phyloP scores from a whole-genome alignment of 805 yeast species.

The Scheffersomyces amazonensis region DNA sequence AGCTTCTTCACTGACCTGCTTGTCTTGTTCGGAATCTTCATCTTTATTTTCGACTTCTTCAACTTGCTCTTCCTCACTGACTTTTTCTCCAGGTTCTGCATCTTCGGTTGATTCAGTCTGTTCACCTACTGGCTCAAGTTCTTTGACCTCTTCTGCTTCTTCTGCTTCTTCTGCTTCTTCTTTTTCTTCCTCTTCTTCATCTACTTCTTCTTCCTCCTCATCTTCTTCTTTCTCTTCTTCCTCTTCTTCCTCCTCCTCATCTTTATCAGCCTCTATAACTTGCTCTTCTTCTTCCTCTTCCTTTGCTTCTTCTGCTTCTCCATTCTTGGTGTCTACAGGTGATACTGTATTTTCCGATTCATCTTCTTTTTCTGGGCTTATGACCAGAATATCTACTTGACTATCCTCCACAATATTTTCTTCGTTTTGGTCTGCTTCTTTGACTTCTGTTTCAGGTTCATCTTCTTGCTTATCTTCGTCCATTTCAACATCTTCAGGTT shows the following conservation, averaged over 20 bases:
- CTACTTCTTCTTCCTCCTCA: slow-evolving; percentile 1
- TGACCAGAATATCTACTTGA: too few species aligned
- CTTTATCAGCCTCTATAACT: slow-evolving; percentile 4
- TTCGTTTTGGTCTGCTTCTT: slow-evolving; percentile 2
- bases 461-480: slow-evolving; percentile 4
- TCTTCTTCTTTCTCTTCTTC: slow-evolving; percentile 1
- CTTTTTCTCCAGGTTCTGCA: neutral
- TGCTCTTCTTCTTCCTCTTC: slow-evolving; percentile 6
- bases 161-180: slow-evolving; percentile 1
- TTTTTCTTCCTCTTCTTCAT: neutral
- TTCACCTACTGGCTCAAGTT: neutral
- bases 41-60: slow-evolving; percentile 3
- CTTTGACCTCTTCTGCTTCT: neutral
- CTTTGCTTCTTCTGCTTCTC: slow-evolving; percentile 1
- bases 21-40: slow-evolving; percentile 4
- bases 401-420: too few species aligned
- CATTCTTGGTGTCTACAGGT: slow-evolving; percentile 3
- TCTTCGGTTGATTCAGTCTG: neutral
- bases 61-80: neutral
- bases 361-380: slow-evolving; percentile 2
- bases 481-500: slow-evolving; percentile 4
- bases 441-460: neutral
- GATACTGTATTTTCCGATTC: slow-evolving; percentile 5
- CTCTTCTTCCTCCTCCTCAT: slow-evolving; percentile 4
- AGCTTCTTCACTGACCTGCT: neutral